Evolutionary conservation across 257 asterid species (phyloP).

Genomic region (Fraxinus excelsior): DNA sequence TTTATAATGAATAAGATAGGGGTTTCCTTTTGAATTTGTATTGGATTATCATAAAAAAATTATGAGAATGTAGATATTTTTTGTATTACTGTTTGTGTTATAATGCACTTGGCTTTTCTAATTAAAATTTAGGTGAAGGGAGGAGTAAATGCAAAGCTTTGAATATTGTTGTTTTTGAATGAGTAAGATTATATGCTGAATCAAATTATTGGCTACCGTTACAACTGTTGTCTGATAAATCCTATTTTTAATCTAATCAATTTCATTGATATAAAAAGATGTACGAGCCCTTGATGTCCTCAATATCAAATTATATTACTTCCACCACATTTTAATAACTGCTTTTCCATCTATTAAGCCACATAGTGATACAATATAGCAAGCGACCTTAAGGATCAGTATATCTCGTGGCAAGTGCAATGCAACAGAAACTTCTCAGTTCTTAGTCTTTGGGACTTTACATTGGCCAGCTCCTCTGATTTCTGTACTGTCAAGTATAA

Average conservation of each 20-base stretch:
- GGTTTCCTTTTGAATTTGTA: not conserved
- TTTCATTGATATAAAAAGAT: not conserved
- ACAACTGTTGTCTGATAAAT: too few species aligned
- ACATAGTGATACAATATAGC: not conserved
- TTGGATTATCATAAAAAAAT: not conserved
- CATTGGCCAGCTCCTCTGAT: not conserved
- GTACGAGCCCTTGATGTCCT: not conserved
- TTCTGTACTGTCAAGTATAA: not conserved
- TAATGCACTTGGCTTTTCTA: not conserved
- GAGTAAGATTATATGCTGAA: not conserved
- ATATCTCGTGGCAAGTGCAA: not conserved
- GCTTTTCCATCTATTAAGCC: not conserved
- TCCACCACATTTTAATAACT: not conserved
- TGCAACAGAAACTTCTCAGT: not conserved
- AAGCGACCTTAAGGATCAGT: not conserved
- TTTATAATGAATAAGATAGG: constrained; percentile 1
- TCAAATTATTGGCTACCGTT: too few species aligned
- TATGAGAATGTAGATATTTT: not conserved
- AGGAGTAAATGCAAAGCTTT: not conserved
- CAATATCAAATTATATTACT: not conserved
- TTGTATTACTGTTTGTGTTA: not conserved
- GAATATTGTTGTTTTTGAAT: not conserved
- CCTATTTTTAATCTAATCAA: not conserved
- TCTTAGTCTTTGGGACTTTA: not conserved
- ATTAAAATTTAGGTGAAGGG: not conserved